Conservation (phyloP, 345 rosid species). For the Cardamine occulta region DNA sequence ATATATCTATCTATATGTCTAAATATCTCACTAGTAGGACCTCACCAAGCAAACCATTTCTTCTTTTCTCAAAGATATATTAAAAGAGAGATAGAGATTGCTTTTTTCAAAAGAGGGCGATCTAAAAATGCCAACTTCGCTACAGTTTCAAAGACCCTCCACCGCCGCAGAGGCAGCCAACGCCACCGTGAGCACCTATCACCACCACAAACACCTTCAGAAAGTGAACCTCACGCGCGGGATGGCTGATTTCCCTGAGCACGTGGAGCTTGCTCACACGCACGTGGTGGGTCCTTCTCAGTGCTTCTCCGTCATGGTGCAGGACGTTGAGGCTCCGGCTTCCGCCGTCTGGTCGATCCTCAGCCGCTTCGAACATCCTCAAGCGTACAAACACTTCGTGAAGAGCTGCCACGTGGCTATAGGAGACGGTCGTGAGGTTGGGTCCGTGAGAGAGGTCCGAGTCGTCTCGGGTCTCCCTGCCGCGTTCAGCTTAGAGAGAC, state of each 20-base stretch:
- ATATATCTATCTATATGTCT: background rate
- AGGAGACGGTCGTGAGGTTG: constrained; percentile 74
- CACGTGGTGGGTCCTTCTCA: constrained; percentile 60
- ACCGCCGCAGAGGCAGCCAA: constrained; percentile 32
- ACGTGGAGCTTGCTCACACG: constrained; percentile 56
- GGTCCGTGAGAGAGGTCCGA: constrained; percentile 68
- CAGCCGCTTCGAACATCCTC: constrained; percentile 83
- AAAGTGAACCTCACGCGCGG: constrained; percentile 46
- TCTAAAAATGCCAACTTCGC: constrained; percentile 63
- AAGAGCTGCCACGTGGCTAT: constrained; percentile 69
- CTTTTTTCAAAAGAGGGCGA: background rate
- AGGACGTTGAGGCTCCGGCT: constrained; percentile 62
- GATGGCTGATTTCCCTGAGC: constrained; percentile 50
- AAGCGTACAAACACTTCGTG: constrained; percentile 79
- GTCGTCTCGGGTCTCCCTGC: constrained; percentile 95
- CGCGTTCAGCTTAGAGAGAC: constrained; percentile 69
- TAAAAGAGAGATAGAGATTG: background rate
- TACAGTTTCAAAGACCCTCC: constrained; percentile 52
- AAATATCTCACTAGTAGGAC: constrained; percentile 23
- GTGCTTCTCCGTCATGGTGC: constrained; percentile 68
- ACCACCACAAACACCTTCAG: constrained; percentile 43
- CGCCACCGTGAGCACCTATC: constrained; percentile 25
- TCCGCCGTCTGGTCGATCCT: constrained; percentile 80
- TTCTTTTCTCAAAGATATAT: background rate
- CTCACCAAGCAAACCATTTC: constrained; percentile 31